Evolutionary conservation across 176 grass and related monocot genomes (phyloP), one percentile per base, ranked within the genome.

Genomic region (Hyparrhenia diplandra): DNA sequence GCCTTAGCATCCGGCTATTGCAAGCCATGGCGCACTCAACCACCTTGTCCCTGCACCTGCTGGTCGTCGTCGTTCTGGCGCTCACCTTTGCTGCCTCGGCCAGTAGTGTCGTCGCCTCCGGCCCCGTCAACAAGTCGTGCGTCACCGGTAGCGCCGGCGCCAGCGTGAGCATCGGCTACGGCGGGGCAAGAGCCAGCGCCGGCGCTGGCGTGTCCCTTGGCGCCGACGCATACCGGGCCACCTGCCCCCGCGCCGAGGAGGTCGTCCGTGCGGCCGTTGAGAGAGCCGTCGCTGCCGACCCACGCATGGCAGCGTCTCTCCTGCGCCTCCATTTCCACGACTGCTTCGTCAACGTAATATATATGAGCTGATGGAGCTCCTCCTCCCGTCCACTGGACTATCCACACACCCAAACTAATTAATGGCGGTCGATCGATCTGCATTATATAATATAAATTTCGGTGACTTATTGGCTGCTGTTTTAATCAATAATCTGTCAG

Each of bases 301-400:
- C 89, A 8, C 89, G 94, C 64, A 97, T 97, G 92, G 92, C 94
- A 0, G 94, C 94, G 18, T 97, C 94, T 5, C 87, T 97, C 46
- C 94, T 87, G 81, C 92, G 92, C 52, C 92, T 94, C 41, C 92
- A 91, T 70, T 85, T 83, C 85, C 87, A 86, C 23, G 87, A 95
- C 67, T 94, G 92, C 75, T 84, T 88, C 45, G 85, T 92, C 30
- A 83, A 89, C 47, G 88, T 85, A 46, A 74, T 59, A n/a, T n/a
- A 23, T 7, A 10, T 4, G 42, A 45, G 42, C 14, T 45, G 42
- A 4, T n/a, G n/a, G n/a, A n/a, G n/a, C n/a, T n/a, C n/a, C n/a
- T n/a, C n/a, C n/a, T n/a, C n/a, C n/a, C n/a, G n/a, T n/a, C n/a
- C n/a, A n/a, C n/a, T n/a, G n/a, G n/a, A n/a, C n/a, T n/a, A n/a